Base-by-base conservation (phyloP, 1,139 yeast species). In the Kurtzmaniella quercitrusa region DNA sequence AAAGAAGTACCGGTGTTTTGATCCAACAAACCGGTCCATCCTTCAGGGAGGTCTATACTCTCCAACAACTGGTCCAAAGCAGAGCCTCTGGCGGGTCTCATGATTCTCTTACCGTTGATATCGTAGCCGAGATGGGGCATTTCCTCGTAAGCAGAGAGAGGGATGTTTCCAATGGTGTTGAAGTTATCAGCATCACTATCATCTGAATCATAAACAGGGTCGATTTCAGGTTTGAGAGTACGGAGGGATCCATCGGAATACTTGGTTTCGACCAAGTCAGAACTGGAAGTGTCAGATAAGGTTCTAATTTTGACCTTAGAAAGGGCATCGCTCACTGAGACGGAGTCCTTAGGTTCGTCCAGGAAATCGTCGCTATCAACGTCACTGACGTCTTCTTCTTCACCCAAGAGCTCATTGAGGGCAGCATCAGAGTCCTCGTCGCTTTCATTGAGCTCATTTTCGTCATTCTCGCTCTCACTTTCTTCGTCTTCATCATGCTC, bases 91-190 rank as follows among this genome's bases (percentile, higher is more conserved):
- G 98, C 98, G 11, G 99, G 99, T 65, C 99, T 81, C 98, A 94
- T 91, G 56, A 93, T 90, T 59, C 98, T 81, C 63, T 90, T 91
- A 58, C 99, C 98, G 62, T 94, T 94, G 57, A 93, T 90, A 63
- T 90, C 94, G 65, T 93, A 93, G 44, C 98, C 98, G 51, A 93
- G 82, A 62, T 94, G 98, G 1, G 98, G 98, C 84, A 86, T 86
- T 62, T 90, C 95, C 44, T 93, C 99, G 61, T 93, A 93, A 1
- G 96, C 97, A 18, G 93, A 79, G 31, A 93, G 60, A 42, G 98
- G 98, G 46, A 93, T 78, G 60, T 93, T 87, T 39, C 98, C 98
- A 53, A 93, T 87, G 6, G 98, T 89, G 65, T 93, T 93, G 55
- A 72, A 70, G 44, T 86, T 83, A 56, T 90, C 98, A 21, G 73